phyloP scores from a whole-genome alignment of 106 monocot species.

The Amphibolis antarctica region DNA sequence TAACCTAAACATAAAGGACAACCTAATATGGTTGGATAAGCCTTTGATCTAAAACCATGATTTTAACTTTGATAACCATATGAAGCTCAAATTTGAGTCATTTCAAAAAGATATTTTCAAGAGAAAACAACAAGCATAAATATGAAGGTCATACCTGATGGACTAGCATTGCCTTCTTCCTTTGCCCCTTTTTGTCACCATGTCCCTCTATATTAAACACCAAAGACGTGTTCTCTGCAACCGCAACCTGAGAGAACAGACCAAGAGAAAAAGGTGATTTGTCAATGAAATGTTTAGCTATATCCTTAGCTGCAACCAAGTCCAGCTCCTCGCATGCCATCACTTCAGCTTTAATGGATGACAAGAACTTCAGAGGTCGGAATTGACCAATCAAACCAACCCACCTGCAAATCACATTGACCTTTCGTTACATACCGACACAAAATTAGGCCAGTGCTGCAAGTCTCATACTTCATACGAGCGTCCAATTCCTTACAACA shows the following conservation, averaged over 20 bases:
- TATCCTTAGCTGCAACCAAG: conserved; percentile 35
- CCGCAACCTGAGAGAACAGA: conserved; percentile 48
- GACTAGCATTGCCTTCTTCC: conserved; percentile 41
- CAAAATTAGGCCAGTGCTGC: no score
- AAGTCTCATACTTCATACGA: no score
- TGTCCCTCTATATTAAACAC: conserved; percentile 53
- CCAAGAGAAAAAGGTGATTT: conserved; percentile 71
- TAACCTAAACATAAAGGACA: no score
- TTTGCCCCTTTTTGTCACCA: conserved; percentile 35
- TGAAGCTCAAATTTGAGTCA: neutral
- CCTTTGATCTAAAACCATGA: no score
- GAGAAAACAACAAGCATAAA: neutral
- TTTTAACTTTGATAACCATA: no score
- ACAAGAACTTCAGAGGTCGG: conserved; percentile 63
- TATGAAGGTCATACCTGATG: conserved; percentile 26
- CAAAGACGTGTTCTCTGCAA: conserved; percentile 47
- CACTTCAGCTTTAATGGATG: conserved; percentile 47
- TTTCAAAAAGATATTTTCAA: neutral
- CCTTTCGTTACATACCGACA: neutral
- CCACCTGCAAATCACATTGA: conserved; percentile 52
- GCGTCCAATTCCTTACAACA: no score
- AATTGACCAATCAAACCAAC: conserved; percentile 56
- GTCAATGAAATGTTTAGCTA: conserved; percentile 55
- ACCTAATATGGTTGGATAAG: no score
- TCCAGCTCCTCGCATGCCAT: conserved; percentile 49